Evolutionary conservation across 1,284 basidiomycete genomes (phyloP), one percentile per base, ranked within the genome.

Genomic region (Boletus calvinii): DNA sequence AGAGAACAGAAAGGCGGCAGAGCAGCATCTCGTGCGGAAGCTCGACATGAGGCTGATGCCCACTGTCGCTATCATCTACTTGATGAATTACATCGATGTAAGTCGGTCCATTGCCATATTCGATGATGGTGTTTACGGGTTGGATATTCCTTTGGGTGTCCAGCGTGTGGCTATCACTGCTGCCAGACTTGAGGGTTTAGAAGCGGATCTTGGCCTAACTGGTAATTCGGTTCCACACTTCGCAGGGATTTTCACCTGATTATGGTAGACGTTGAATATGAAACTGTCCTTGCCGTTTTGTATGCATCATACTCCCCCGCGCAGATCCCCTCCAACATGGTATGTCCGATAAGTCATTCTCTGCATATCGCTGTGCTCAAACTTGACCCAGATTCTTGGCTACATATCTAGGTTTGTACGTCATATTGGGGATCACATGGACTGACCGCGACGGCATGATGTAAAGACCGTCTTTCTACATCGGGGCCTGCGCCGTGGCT

Each of bases 51-150:
- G 85, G 37, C 66, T 87, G 1, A 62, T 87, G 54, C 83, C 84
- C 0, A 83, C 79, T 0, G 79, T 87, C 50, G 74, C 81, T 40
- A 39, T 83, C 30, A 82, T 87, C 50, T 85, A 76, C 59, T 74
- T 87, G 51, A 79, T 86, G 80, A 87, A 87, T 59, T 85, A 84
- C 58, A 84, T 86, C 46, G 83, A 85, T 60, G 84, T 85, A 53
- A 50, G 77, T 69, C 18, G 50, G 11, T 34, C 45, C n/a, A 8
- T 39, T 18, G 30, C 24, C 26, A 10, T n/a, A 10, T 12, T 36
- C 7, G 26, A 8, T 11, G 3, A 24, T 12, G 6, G 3, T 35
- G 13, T 24, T 50, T 8, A 56, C 2, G 18, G 13, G 18, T 18
- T 3, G 24, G 9, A 22, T 6, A 18, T 39, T 40, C 11, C 30